Evolutionary conservation across 495 filamentous ascomycete genomes (phyloP).

Genomic region (Hyaloscypha bicolor): DNA sequence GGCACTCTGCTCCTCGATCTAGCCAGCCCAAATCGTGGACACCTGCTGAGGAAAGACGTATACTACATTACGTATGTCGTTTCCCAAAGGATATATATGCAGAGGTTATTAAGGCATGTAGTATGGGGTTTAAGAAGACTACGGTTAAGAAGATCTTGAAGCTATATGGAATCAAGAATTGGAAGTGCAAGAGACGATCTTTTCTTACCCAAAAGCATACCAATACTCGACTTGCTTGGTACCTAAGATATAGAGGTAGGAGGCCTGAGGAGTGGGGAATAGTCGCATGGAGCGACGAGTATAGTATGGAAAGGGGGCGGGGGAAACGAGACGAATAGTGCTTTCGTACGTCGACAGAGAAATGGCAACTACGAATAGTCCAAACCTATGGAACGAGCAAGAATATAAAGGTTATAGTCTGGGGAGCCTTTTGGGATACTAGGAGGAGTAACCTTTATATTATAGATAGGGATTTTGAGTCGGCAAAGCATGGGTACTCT

Average conservation of each 20-base stretch:
- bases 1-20: background rate
- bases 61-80: background rate
- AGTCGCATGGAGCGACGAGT: background rate
- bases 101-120: background rate
- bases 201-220: background rate
- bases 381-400: slow-evolving; percentile 11
- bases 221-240: slow-evolving; percentile 7
- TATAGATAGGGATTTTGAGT: slow-evolving; percentile 9
- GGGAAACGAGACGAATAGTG: slow-evolving; percentile 2
- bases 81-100: slow-evolving; percentile 1
- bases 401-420: slow-evolving; percentile 13
- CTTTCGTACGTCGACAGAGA: background rate
- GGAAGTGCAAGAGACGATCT: slow-evolving; percentile 2
- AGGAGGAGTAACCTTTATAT: slow-evolving; percentile 3
- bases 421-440: slow-evolving; percentile 12
- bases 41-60: background rate
- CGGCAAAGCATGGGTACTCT: slow-evolving; percentile 14
- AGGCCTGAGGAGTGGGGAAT: slow-evolving; percentile 1
- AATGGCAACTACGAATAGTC: slow-evolving; percentile 2
- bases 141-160: slow-evolving; percentile 13
- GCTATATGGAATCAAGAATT: slow-evolving; percentile 9
- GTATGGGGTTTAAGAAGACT: background rate
- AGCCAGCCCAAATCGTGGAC: background rate
- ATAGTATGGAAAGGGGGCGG: slow-evolving; percentile 7
- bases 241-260: background rate